These are phyloP conservation scores for Saccharomycopsis fibuligera DNA, from an alignment of 805 yeast genomes.

Conservation along the genomic window DNA sequence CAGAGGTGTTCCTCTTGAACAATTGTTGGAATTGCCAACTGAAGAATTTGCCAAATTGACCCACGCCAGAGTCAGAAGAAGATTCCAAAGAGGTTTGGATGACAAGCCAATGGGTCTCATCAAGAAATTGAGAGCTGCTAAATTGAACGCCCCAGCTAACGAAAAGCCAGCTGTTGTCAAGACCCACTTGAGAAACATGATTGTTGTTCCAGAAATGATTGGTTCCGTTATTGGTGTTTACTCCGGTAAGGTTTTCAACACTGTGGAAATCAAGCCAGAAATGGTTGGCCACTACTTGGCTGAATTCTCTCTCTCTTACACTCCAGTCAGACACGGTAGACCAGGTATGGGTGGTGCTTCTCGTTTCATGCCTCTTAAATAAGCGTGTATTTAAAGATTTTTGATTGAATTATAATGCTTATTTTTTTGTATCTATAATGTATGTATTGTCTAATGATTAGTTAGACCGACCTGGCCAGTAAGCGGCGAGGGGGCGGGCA, in stretches of 20 bases:
- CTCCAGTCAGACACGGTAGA: constrained; percentile 99
- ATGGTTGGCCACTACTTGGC: constrained; percentile 99
- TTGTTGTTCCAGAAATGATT: constrained; percentile 99
- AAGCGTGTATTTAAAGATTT: constrained; percentile 23
- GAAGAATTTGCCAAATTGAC: constrained; percentile 97
- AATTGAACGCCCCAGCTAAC: constrained; percentile 78
- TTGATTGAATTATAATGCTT: neutral
- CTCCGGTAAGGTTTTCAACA: constrained; percentile 99
- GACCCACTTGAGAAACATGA: constrained; percentile 99
- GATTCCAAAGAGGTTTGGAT: constrained; percentile 96
- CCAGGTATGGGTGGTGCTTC: constrained; percentile 68
- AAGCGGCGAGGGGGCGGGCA: too few relatives aligned
- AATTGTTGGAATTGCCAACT: constrained; percentile 86
- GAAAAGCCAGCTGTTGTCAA: constrained; percentile 98
- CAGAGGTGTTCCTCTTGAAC: constrained; percentile 98
- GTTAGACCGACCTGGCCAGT: too few relatives aligned
- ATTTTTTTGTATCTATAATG: neutral
- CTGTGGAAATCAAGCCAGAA: constrained; percentile 97
- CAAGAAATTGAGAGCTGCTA: constrained; percentile 97
- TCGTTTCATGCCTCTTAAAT: constrained; percentile 71
- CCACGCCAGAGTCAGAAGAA: constrained; percentile 99
- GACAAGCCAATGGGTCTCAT: constrained; percentile 92
- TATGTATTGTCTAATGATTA: too few relatives aligned
- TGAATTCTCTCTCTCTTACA: constrained; percentile 99
- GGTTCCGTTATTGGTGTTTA: constrained; percentile 98